These are phyloP conservation scores for Penicillium flavigenum DNA, from an alignment of 495 filamentous ascomycete genomes.

Conservation along the genomic window DNA sequence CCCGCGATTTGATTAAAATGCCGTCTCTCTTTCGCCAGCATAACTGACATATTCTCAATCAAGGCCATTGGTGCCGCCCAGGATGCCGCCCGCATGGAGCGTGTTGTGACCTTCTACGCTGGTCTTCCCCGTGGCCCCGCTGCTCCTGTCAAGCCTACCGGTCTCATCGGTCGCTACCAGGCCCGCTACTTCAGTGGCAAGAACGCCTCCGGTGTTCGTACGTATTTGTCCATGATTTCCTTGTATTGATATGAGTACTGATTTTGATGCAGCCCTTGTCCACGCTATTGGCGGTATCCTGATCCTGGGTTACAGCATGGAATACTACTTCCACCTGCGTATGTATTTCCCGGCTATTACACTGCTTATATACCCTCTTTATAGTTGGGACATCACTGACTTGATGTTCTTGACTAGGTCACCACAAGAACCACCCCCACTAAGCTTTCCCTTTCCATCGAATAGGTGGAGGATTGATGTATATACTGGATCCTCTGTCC, in stretches of 20 bases:
- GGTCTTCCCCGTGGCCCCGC: conserved; percentile 89
- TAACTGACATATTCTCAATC: conserved; percentile 42
- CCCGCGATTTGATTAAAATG: conserved; percentile 9
- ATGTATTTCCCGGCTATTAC: conserved; percentile 39
- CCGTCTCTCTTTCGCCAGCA: conserved; percentile 1
- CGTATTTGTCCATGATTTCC: conserved; percentile 35
- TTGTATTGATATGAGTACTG: conserved; percentile 13
- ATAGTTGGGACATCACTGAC: conserved; percentile 1
- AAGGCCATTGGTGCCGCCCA: conserved; percentile 89
- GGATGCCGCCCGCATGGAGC: conserved; percentile 93
- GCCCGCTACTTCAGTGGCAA: conserved; percentile 85
- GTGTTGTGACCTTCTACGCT: conserved; percentile 97
- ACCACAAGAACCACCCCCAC: conserved; percentile 99
- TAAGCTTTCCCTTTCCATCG: conserved; percentile 49
- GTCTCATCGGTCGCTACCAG: conserved; percentile 84
- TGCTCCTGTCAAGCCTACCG: conserved; percentile 73
- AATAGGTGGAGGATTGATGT: conserved; percentile 39
- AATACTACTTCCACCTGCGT: conserved; percentile 99
- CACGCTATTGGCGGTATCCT: conserved; percentile 78
- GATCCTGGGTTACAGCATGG: conserved; percentile 83
- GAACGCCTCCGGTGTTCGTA: conserved; percentile 84
- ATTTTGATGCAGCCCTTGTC: conserved; percentile 64
- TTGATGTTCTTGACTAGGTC: conserved; percentile 55
- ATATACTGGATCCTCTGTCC: conserved; percentile 39
- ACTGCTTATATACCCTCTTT: neutral